These are phyloP conservation scores for Areca catechu DNA, from an alignment of 176 grass and related monocot genomes.

Conservation along the genomic window DNA sequence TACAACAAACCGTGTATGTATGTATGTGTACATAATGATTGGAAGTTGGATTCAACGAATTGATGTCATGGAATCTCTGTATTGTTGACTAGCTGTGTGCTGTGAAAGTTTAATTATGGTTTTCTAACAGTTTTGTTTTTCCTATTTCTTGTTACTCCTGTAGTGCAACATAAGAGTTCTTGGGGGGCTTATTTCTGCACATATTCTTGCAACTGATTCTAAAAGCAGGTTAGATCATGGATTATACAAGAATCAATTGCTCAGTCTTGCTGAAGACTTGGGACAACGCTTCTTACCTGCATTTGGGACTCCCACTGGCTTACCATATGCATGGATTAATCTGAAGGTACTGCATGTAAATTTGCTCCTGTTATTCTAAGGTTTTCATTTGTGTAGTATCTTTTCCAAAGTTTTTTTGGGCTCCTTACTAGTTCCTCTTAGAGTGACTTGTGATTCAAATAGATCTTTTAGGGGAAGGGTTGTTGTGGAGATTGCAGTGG, in stretches of 20 bases:
- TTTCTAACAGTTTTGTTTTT: conserved; percentile 5
- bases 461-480: too few relatives aligned
- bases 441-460: too few relatives aligned
- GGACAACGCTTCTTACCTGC: conserved; percentile 74
- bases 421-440: too few relatives aligned
- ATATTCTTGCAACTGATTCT: conserved; percentile 87
- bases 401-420: too few relatives aligned
- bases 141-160: conserved; percentile 20
- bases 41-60: neutral
- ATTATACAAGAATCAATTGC: conserved; percentile 70
- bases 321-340: conserved; percentile 98
- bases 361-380: too few relatives aligned
- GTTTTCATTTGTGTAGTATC: too few relatives aligned
- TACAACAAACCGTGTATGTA: too few relatives aligned
- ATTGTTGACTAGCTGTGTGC: neutral
- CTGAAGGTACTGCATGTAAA: conserved; percentile 42
- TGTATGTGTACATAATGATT: too few relatives aligned
- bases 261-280: conserved; percentile 79
- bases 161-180: conserved; percentile 99
- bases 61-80: neutral
- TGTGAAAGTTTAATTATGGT: neutral
- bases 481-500: too few relatives aligned
- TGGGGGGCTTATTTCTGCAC: conserved; percentile 95
- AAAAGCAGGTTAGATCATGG: conserved; percentile 46
- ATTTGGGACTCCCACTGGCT: conserved; percentile 88